Base-by-base conservation (phyloP, 129 eudicot genomes). In the Artemisia tridentata region DNA sequence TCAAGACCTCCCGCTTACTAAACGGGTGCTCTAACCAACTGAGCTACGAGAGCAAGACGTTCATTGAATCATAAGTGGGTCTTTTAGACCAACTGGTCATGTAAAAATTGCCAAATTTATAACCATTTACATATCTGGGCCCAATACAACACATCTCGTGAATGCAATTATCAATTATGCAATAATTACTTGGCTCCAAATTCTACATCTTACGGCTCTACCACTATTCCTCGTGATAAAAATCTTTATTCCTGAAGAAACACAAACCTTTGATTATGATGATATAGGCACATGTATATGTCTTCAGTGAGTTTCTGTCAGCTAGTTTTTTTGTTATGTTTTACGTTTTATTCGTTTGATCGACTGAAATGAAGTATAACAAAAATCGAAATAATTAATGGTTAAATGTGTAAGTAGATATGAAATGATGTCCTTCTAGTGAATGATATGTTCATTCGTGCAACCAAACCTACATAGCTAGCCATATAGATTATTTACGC, bases 1-100 rank as follows among this genome's bases (percentile, higher is more conserved):
- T 88, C 95, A 88, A 88, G 95, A 88, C 95, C 95, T 87, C 97
- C 89, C 88, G 95, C 92, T 82, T 83, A 87, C 88, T 85, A 88
- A 81, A 84, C 83, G 81, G 87, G 85, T 82, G 84, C 82, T 85
- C 84, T 82, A 82, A 82, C 84, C 84, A 82, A 82, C 90, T 85
- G 84, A 79, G 79, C 85, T 82, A 79, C 73, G 84, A 79, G 83
- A 81, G 81, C 84, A 1, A 3, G 9, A 0, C 9, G 45, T 38
- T 38, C 41, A 0, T 0, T 4, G 5, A 27, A 3, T 3, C 3
- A 3, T 27, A 27, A 27, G 5, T 27, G 0, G 31, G 5, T 3
- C 0, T 4, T 27, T 4, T 27, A 27, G 67, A 57, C 46, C 67
- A 13, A 58, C 46, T 72, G 76, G 59, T 68, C 67, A 29, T 41